Percentiles rank a stretch among this genome's conserved stretches.
Evolutionary conservation across 2,329 filamentous ascomycete genomes (phyloP).

Genomic region (Endocalyx cinctus): DNA sequence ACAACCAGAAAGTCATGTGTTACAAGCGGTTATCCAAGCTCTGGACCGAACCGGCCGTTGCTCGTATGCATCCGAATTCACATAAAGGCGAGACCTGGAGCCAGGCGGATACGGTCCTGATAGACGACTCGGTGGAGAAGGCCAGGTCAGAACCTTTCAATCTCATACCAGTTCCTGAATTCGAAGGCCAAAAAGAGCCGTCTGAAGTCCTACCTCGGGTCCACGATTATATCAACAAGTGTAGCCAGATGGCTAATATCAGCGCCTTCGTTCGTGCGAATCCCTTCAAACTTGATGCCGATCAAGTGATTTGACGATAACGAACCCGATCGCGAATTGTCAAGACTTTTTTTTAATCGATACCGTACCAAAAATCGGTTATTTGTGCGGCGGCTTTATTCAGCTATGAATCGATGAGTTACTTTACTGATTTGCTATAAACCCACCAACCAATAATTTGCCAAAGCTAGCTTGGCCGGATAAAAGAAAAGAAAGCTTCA

Average conservation of each 20-base stretch:
- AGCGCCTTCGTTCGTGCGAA: slow-evolving; percentile 53
- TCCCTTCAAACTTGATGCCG: slow-evolving; percentile 42
- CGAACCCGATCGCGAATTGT: no score
- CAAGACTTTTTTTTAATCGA: no score
- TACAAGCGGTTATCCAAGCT: slow-evolving; percentile 79
- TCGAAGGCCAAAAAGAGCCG: slow-evolving; percentile 45
- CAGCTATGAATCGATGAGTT: no score
- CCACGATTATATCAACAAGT: slow-evolving; percentile 56
- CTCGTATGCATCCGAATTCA: slow-evolving; percentile 38
- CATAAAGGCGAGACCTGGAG: slow-evolving; percentile 53
- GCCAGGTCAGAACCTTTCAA: slow-evolving; percentile 80
- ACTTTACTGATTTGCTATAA: no score
- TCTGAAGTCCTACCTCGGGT: slow-evolving; percentile 49
- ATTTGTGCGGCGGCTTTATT: no score
- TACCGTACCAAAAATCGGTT: no score
- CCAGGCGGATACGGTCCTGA: slow-evolving; percentile 81
- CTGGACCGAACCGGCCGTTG: slow-evolving; percentile 55
- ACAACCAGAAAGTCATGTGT: slow-evolving; percentile 68
- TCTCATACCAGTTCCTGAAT: slow-evolving; percentile 76
- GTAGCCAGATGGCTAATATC: slow-evolving; percentile 53
- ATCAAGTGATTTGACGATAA: no score
- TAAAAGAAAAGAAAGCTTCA: no score
- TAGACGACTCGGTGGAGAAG: slow-evolving; percentile 83
- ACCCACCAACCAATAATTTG: no score
- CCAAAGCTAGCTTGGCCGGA: no score